phyloP scores from a whole-genome alignment of 257 asterid species.

The Orobanche coerulescens region DNA sequence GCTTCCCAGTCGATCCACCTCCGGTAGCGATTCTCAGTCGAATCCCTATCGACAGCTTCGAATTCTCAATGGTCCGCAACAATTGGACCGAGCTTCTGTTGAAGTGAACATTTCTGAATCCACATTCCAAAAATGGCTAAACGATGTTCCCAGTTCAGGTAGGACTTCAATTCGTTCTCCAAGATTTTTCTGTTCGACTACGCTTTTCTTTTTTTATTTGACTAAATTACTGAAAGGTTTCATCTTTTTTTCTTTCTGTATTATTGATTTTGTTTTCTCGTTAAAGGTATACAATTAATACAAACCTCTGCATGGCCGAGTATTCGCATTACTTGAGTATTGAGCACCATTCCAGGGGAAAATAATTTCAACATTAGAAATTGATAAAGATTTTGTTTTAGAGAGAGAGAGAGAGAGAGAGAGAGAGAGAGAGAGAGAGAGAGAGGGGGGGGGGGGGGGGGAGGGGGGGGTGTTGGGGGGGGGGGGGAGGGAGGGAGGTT shows the following conservation, averaged over 20 bases:
- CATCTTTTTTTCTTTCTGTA: background rate
- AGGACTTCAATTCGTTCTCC: background rate
- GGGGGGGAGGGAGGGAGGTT: no score
- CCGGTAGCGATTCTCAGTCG: conserved; percentile 8
- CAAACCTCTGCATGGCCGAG: background rate
- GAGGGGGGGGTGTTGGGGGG: no score
- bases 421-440: no score
- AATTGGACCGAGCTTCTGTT: conserved; percentile 84
- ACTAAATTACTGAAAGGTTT: background rate
- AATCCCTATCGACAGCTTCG: conserved; percentile 19
- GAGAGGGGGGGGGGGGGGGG: no score
- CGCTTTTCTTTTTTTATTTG: background rate
- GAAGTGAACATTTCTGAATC: conserved; percentile 60
- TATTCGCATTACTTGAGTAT: conserved; percentile 8
- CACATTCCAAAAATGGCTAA: conserved; percentile 79
- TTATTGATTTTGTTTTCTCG: background rate
- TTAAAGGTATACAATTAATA: background rate
- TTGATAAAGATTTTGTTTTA: no score
- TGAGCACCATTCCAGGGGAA: background rate
- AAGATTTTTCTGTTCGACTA: background rate
- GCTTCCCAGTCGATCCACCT: conserved; percentile 28
- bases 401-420: no score
- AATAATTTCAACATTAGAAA: background rate
- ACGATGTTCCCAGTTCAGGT: conserved; percentile 81
- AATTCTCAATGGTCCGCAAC: conserved; percentile 48